phyloP scores from a whole-genome alignment of 2,329 filamentous ascomycete species.

The Colletotrichum costaricense region DNA sequence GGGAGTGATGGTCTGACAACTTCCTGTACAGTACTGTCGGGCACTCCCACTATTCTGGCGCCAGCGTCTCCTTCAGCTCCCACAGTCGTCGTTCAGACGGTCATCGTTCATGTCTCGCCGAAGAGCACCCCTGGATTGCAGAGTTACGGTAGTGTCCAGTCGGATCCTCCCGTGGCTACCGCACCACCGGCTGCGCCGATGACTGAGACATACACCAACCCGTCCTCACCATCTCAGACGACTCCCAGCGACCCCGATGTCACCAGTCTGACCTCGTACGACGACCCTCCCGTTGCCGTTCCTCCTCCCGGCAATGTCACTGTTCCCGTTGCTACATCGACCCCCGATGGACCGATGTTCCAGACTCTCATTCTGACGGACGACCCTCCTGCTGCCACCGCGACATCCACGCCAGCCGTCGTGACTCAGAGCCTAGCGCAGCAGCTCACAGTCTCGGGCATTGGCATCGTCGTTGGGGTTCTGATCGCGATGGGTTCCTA shows the following conservation, averaged over 20 bases:
- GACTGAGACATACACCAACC: background rate
- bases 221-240: background rate
- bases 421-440: constrained; percentile 21
- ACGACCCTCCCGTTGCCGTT: background rate
- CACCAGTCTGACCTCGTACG: constrained; percentile 18
- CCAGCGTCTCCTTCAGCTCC: background rate
- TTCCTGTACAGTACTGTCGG: background rate
- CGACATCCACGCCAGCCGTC: constrained; percentile 10
- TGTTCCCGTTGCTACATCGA: background rate
- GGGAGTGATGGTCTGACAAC: background rate
- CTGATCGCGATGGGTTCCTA: background rate
- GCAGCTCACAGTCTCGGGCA: background rate
- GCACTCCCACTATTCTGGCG: background rate
- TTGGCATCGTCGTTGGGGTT: background rate
- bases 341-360: constrained; percentile 13
- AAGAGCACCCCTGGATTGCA: constrained; percentile 6
- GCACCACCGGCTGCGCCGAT: background rate
- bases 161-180: constrained; percentile 8
- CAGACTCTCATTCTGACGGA: constrained; percentile 20
- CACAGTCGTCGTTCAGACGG: constrained; percentile 13
- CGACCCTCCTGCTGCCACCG: constrained; percentile 5
- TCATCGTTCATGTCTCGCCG: constrained; percentile 18
- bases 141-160: constrained; percentile 6
- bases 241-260: background rate
- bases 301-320: constrained; percentile 6